phyloP scores from a whole-genome alignment of 1,139 yeast species.

The Kurtzmaniella quercitrusa region DNA sequence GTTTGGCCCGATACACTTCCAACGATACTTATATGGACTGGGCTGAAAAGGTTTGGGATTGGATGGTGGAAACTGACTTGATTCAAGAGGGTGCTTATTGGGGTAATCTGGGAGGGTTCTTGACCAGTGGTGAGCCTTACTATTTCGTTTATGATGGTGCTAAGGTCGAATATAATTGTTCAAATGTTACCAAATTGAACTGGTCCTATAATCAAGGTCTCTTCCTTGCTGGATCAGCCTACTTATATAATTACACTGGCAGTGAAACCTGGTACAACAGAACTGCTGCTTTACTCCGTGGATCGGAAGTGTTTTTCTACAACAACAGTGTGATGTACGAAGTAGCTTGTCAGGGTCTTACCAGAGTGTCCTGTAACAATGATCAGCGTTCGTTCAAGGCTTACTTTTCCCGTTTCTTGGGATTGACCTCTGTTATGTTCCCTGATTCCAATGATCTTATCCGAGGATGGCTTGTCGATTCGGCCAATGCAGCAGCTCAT shows the following conservation, averaged over 20 bases:
- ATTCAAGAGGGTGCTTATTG: constrained; percentile 44
- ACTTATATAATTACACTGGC: constrained; percentile 68
- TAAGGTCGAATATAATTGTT: constrained; percentile 56
- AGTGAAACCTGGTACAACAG: constrained; percentile 67
- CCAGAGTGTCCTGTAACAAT: constrained; percentile 55
- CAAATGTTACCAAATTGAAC: constrained; percentile 51
- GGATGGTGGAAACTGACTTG: constrained; percentile 67
- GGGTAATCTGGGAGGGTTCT: constrained; percentile 9
- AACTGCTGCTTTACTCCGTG: constrained; percentile 46
- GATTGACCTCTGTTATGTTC: constrained; percentile 66
- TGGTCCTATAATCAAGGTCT: constrained; percentile 93
- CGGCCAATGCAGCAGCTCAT: constrained; percentile 76
- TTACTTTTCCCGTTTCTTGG: constrained; percentile 70
- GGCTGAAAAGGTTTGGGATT: constrained; percentile 77
- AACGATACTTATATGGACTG: constrained; percentile 70
- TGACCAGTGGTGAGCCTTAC: constrained; percentile 7
- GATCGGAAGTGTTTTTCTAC: constrained; percentile 56
- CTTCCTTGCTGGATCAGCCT: constrained; percentile 77
- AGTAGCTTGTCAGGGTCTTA: constrained; percentile 67
- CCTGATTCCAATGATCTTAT: constrained; percentile 59
- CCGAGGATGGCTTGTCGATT: constrained; percentile 46
- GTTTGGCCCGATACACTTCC: constrained; percentile 80
- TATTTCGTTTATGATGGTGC: constrained; percentile 75
- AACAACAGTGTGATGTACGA: constrained; percentile 60
- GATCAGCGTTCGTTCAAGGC: constrained; percentile 93